These are phyloP conservation scores for Niveomyces coronatus DNA, from an alignment of 2,329 filamentous ascomycete species.

Conservation along the genomic window DNA sequence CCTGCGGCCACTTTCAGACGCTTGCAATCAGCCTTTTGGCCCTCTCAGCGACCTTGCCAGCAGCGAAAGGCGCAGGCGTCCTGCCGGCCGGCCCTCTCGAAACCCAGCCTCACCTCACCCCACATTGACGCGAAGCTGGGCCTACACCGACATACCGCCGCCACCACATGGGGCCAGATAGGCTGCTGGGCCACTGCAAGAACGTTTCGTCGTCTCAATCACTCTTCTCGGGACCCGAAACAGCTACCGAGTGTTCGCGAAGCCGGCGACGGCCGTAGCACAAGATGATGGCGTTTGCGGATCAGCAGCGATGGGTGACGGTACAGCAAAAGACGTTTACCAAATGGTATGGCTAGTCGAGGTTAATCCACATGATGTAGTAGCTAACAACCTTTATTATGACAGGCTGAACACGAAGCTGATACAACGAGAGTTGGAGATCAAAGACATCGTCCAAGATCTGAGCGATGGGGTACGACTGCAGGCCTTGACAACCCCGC, in stretches of 20 bases:
- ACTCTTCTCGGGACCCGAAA: too few relatives aligned
- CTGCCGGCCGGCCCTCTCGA: slow-evolving; percentile 1
- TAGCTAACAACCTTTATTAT: too few relatives aligned
- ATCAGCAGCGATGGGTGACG: slow-evolving; percentile 58
- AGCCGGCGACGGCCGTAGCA: slow-evolving; percentile 2
- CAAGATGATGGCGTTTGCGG: slow-evolving; percentile 50
- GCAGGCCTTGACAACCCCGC: background rate
- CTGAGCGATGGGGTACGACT: slow-evolving; percentile 81
- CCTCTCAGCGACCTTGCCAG: too few relatives aligned
- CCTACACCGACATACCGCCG: slow-evolving; percentile 9
- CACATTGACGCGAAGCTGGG: slow-evolving; percentile 8
- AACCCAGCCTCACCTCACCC: slow-evolving; percentile 1
- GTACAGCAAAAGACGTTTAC: slow-evolving; percentile 99
- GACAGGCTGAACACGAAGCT: slow-evolving; percentile 94
- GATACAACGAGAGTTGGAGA: slow-evolving; percentile 62
- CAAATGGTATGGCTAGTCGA: slow-evolving; percentile 73
- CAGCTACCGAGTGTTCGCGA: too few relatives aligned
- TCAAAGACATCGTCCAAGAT: slow-evolving; percentile 80
- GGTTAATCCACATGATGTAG: too few relatives aligned
- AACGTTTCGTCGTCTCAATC: background rate
- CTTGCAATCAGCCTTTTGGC: too few relatives aligned
- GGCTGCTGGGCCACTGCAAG: background rate
- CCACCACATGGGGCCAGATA: background rate
- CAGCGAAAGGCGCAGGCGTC: slow-evolving; percentile 3
- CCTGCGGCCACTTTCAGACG: too few relatives aligned